A percentile compares a stretch with the other conserved stretches of the same genome.
These are phyloP conservation scores for Cairneyella variabilis DNA, from an alignment of 495 filamentous ascomycete species.

Conservation along the genomic window DNA sequence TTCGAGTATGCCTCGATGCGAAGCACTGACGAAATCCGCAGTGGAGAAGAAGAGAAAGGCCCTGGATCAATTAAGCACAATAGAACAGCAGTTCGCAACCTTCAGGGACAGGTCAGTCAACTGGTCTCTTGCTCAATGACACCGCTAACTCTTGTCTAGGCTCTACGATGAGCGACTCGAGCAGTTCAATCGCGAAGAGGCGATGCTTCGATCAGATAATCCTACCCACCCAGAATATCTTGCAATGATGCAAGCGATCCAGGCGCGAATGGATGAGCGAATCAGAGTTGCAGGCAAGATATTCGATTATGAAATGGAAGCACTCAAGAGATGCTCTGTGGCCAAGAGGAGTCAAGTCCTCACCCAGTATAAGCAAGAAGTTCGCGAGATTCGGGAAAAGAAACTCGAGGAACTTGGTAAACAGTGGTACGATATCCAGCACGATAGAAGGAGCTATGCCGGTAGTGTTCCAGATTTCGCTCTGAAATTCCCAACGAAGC, in stretches of 20 bases:
- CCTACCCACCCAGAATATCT: constrained; percentile 86
- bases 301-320: constrained; percentile 65
- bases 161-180: constrained; percentile 84
- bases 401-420: constrained; percentile 76
- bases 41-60: constrained; percentile 76
- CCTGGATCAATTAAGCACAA: constrained; percentile 68
- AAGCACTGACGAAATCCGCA: constrained; percentile 45
- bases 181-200: constrained; percentile 76
- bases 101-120: constrained; percentile 76
- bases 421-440: constrained; percentile 86
- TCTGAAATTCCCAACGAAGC: constrained; percentile 66
- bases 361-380: constrained; percentile 79
- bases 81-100: constrained; percentile 81
- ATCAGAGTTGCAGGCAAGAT: constrained; percentile 68
- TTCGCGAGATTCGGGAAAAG: constrained; percentile 75
- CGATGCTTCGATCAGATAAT: constrained; percentile 69
- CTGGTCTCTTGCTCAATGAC: background rate
- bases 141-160: constrained; percentile 38
- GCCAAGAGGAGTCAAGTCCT: constrained; percentile 80
- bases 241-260: constrained; percentile 77
- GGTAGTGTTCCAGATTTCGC: constrained; percentile 76
- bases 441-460: constrained; percentile 80
- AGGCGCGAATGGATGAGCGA: constrained; percentile 75
- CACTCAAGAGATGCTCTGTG: constrained; percentile 66
- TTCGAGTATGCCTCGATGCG: too few relatives aligned